Base-by-base conservation (phyloP, 305 asterid genomes). In the Lippia alba region DNA sequence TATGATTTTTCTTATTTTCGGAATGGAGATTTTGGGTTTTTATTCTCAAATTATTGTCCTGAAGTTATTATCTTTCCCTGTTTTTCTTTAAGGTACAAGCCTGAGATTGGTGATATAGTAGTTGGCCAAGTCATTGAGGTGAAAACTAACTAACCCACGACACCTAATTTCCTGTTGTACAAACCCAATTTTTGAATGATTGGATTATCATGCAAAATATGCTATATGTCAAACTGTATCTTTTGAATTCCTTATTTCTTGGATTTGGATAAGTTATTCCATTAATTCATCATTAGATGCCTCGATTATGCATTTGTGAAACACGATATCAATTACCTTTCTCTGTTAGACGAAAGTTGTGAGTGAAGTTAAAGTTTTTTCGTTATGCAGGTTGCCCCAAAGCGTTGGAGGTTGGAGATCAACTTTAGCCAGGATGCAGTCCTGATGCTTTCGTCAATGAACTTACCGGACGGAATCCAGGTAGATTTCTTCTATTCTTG, bases 381-480 rank as follows among this genome's bases (percentile, higher is more conserved):
- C 20, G 1, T n/a, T 15, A 4, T 69, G 60, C 64, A 94, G 99
- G 95, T 91, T 79, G 97, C 93, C 55, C 95, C 95, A 11, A 94
- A 94, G 86, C 91, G 98, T 45, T 91, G 97, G 99, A 91, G 85
- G 79, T 70, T 91, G 86, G 97, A 91, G 84, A 86, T 91, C 74
- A 91, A 94, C 80, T 90, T 83, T 74, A 87, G 87, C 79, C 98
- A 88, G 83, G 96, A 87, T 74, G 99, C 98, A 0, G 96, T 91
- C 18, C 82, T 94, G 78, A 91, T 91, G 99, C 96, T 90, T 83
- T 94, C 98, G 54, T 91, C 97, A 0, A 90, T 94, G 97, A 90
- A 88, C 79, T 85, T 94, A 66, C 99, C 98, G 10, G 98, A 94
- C 76, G 99, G 99, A 55, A 85, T 94, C 75, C 98, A 94, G 98